phyloP scores from a whole-genome alignment of 1,139 yeast species.

The Zygosaccharomyces sapae region DNA sequence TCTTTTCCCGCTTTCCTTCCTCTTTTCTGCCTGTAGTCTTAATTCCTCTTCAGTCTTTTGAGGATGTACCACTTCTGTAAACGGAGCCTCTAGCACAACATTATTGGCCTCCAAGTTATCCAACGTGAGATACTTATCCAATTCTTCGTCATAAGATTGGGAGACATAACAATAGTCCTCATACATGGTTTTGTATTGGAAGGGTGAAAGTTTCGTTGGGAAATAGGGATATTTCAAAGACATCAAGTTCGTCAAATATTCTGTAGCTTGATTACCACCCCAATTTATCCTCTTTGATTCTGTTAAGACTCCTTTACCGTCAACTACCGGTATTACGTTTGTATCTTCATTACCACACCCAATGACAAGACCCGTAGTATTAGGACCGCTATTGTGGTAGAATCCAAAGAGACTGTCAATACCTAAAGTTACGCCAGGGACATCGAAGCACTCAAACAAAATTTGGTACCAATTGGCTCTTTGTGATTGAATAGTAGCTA shows the following conservation, averaged over 20 bases:
- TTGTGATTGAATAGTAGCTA: conserved; percentile 67
- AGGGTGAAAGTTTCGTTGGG: conserved; percentile 63
- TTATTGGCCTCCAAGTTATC: conserved; percentile 64
- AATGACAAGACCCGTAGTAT: conserved; percentile 63
- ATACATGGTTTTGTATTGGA: conserved; percentile 64
- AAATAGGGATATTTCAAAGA: conserved; percentile 87
- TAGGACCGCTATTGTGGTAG: conserved; percentile 46
- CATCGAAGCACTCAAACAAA: conserved; percentile 71
- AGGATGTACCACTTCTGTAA: conserved; percentile 56
- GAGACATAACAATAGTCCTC: conserved; percentile 79
- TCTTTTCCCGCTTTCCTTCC: conserved; percentile 81
- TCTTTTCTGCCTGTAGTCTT: conserved; percentile 68
- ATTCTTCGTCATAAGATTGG: conserved; percentile 60
- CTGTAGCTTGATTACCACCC: conserved; percentile 80
- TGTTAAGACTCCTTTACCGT: conserved; percentile 59
- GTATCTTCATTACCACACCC: conserved; percentile 83
- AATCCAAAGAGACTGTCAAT: conserved; percentile 77
- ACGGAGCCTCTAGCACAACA: conserved; percentile 78
- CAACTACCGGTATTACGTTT: conserved; percentile 72
- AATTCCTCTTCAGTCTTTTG: conserved; percentile 83
- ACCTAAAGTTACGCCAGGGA: conserved; percentile 74
- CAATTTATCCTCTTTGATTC: conserved; percentile 81
- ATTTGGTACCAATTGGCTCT: conserved; percentile 73
- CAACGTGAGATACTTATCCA: conserved; percentile 53
- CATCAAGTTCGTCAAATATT: conserved; percentile 58